Evolutionary conservation across 208 protist genomes (phyloP).

Genomic region (Wallacemonas collosoma): DNA sequence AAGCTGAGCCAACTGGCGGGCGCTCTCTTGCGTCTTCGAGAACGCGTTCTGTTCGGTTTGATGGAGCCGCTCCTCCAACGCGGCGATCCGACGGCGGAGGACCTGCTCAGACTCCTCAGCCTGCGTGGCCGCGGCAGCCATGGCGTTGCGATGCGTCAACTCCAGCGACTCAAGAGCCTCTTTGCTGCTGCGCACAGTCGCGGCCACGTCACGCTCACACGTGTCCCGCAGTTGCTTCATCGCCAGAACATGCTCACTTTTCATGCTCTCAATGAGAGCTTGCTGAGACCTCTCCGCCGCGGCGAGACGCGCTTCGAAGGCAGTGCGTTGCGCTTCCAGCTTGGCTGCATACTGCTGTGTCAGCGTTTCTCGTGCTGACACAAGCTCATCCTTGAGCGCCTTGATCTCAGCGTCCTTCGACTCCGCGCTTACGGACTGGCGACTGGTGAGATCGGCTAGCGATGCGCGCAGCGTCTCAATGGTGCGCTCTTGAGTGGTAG

Average conservation of each 20-base stretch:
- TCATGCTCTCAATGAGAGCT: conserved; percentile 26
- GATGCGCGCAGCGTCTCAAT: not conserved
- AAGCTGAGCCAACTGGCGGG: conserved; percentile 15
- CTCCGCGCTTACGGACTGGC: conserved; percentile 1
- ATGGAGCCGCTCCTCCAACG: conserved; percentile 17
- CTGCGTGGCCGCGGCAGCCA: not conserved
- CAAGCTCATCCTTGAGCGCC: conserved; percentile 11
- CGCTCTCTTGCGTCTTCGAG: conserved; percentile 12
- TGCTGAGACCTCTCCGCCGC: conserved; percentile 16
- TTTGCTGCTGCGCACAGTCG: conserved; percentile 15
- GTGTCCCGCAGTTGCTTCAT: conserved; percentile 23
- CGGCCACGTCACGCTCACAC: conserved; percentile 13
- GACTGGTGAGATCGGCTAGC: not conserved
- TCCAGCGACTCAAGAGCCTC: conserved; percentile 23
- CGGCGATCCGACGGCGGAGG: conserved; percentile 9
- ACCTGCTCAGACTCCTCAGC: conserved; percentile 18
- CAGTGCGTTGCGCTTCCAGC: conserved; percentile 20
- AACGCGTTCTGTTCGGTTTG: conserved; percentile 11
- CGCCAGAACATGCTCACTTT: conserved; percentile 16
- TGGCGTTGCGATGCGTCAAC: conserved; percentile 19
- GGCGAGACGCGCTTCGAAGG: conserved; percentile 19
- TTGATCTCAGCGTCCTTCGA: conserved; percentile 10
- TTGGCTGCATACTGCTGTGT: conserved; percentile 21
- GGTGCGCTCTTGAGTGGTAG: not conserved
- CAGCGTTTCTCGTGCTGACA: not conserved